Percentiles rank a stretch among this genome's conserved stretches.
Evolutionary conservation across 768 basidiomycete genomes (phyloP).

Genomic region (Tubosaeta brunneosetosa): DNA sequence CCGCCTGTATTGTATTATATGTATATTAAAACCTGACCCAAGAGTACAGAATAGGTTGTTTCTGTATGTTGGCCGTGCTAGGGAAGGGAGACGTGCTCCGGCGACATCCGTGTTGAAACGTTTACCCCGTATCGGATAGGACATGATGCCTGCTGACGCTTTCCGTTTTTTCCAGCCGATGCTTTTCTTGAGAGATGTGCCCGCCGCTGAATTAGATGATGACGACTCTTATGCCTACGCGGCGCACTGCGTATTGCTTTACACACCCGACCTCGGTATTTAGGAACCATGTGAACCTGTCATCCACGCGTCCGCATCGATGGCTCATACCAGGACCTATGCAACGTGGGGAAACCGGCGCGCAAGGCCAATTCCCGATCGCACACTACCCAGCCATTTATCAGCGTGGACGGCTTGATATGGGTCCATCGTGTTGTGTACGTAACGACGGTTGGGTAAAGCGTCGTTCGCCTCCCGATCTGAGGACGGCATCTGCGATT

Average conservation of each 20-base stretch:
- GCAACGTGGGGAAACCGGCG: constrained; percentile 15
- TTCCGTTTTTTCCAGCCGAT: constrained; percentile 1
- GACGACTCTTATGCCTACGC: background rate
- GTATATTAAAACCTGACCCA: background rate
- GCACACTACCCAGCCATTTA: constrained; percentile 1
- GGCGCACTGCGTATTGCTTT: no score
- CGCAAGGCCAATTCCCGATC: constrained; percentile 1
- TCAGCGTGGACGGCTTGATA: constrained; percentile 1
- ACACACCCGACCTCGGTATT: background rate
- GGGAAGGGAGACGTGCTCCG: background rate
- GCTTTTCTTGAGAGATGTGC: background rate
- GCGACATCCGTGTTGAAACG: constrained; percentile 1
- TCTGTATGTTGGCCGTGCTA: background rate
- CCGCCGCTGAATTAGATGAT: background rate
- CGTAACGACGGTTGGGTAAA: constrained; percentile 6
- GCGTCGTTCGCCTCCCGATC: constrained; percentile 1
- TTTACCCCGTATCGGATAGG: background rate
- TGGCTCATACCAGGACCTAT: constrained; percentile 6
- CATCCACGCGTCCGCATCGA: constrained; percentile 4
- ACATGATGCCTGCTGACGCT: background rate
- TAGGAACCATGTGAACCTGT: constrained; percentile 1
- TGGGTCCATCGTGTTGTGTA: constrained; percentile 1
- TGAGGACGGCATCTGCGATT: background rate
- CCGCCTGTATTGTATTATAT: constrained; percentile 10
- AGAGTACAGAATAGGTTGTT: background rate